Conservation (phyloP, 2,329 filamentous ascomycete species). For the Alternaria sp. region DNA sequence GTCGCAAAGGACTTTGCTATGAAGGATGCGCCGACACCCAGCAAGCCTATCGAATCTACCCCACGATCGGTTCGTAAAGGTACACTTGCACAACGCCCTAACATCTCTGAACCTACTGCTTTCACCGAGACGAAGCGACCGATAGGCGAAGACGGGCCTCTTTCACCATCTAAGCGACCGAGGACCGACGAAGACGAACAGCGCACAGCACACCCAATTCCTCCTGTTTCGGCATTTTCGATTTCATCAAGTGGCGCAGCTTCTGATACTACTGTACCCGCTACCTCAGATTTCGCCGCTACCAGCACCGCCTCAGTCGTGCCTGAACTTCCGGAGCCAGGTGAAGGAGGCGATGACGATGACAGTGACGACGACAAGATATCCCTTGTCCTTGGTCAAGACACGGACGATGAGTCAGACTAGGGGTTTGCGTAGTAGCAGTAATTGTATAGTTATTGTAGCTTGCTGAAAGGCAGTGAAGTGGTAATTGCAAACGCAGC, state of each 20-base stretch:
- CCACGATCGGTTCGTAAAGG: neutral
- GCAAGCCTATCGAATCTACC: neutral
- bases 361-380: constrained; percentile 42
- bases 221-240: constrained; percentile 5
- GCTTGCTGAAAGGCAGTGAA: constrained; percentile 8
- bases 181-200: constrained; percentile 27
- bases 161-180: constrained; percentile 43
- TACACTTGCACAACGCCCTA: neutral
- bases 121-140: constrained; percentile 33
- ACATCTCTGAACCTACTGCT: constrained; percentile 2
- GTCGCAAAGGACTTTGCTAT: constrained; percentile 26
- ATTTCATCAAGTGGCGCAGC: neutral
- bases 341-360: constrained; percentile 21
- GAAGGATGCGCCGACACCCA: constrained; percentile 15
- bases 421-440: constrained; percentile 5
- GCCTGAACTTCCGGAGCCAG: constrained; percentile 26
- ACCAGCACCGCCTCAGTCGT: constrained; percentile 25
- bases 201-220: constrained; percentile 6
- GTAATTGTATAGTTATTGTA: neutral
- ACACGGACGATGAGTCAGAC: constrained; percentile 48
- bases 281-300: constrained; percentile 27
- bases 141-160: constrained; percentile 27
- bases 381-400: constrained; percentile 45
- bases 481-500: constrained; percentile 12
- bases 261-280: constrained; percentile 7